A percentile compares a stretch with the other conserved stretches of the same genome.
Evolutionary conservation across 2,329 filamentous ascomycete genomes (phyloP).

Genomic region (Endothia cerciana): DNA sequence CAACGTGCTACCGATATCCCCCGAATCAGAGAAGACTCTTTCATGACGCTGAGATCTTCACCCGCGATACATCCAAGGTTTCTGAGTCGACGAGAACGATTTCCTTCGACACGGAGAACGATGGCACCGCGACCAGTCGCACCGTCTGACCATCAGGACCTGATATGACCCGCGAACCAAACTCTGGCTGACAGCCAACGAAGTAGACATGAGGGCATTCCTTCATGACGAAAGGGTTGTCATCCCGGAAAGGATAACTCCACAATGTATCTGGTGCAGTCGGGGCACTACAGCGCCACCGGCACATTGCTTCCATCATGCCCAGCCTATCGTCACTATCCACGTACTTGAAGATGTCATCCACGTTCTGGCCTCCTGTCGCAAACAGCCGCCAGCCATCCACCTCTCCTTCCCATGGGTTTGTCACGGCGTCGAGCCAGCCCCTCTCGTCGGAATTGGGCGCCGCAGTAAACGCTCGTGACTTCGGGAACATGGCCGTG

Average conservation of each 20-base stretch:
- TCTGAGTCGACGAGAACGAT: conserved; percentile 84
- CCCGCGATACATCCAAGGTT: conserved; percentile 75
- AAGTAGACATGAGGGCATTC: conserved; percentile 90
- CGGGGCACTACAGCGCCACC: conserved; percentile 89
- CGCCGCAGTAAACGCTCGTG: conserved; percentile 67
- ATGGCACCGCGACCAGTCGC: conserved; percentile 80
- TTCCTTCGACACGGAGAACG: conserved; percentile 77
- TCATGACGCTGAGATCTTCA: conserved; percentile 58
- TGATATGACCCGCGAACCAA: conserved; percentile 71
- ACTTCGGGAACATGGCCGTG: conserved; percentile 82
- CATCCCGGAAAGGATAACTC: conserved; percentile 95
- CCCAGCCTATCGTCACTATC: conserved; percentile 75
- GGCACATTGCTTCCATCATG: conserved; percentile 93
- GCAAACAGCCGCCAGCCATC: conserved; percentile 89
- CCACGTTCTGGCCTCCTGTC: conserved; percentile 88
- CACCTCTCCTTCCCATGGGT: conserved; percentile 89
- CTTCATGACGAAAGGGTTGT: conserved; percentile 87
- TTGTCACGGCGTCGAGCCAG: conserved; percentile 89
- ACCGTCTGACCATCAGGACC: conserved; percentile 71
- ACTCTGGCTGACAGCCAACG: conserved; percentile 80
- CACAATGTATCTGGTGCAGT: conserved; percentile 96
- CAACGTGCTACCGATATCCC: background rate
- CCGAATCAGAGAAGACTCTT: conserved; percentile 4
- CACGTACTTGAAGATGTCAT: conserved; percentile 92
- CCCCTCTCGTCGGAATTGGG: conserved; percentile 54